Conservation (phyloP, 169 alveolate genomes). For the Perkinsus olseni region DNA sequence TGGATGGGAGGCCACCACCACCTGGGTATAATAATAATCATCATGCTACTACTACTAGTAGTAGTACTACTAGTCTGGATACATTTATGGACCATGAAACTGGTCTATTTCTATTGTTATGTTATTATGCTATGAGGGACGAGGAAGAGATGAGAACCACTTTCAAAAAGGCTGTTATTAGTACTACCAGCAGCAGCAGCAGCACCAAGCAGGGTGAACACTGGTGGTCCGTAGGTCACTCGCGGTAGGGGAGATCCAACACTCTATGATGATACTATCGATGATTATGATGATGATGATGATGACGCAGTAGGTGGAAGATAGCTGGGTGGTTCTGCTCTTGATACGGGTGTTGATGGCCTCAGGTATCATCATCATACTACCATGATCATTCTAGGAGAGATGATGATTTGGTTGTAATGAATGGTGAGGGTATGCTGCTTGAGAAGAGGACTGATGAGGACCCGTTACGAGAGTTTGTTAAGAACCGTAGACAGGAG, state of each 20-base stretch:
- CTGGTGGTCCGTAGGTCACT: constrained; percentile 14
- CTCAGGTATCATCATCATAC: too few relatives aligned
- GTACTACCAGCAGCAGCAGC: constrained; percentile 57
- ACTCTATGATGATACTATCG: not conserved
- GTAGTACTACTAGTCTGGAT: constrained; percentile 18
- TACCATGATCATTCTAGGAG: too few relatives aligned
- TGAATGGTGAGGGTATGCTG: constrained; percentile 16
- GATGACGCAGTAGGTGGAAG: not conserved
- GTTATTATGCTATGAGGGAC: constrained; percentile 72
- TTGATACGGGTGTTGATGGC: too few relatives aligned
- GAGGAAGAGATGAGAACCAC: constrained; percentile 66
- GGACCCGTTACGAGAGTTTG: constrained; percentile 72
- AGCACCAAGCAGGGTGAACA: constrained; percentile 50
- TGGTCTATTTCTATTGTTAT: constrained; percentile 66
- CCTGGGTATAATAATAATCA: too few relatives aligned
- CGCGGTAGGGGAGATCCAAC: constrained; percentile 19
- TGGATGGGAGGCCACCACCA: too few relatives aligned
- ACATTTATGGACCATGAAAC: constrained; percentile 35
- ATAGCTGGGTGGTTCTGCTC: not conserved
- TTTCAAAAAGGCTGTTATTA: constrained; percentile 55
- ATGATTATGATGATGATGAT: not conserved
- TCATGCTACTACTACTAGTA: not conserved
- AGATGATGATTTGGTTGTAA: too few relatives aligned
- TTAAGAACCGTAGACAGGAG: constrained; percentile 58
- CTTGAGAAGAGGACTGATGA: constrained; percentile 29